Percentiles rank a stretch among this genome's conserved stretches.
phyloP scores from a whole-genome alignment of 2,329 filamentous ascomycete genomes.

The Beauveria caledonica region DNA sequence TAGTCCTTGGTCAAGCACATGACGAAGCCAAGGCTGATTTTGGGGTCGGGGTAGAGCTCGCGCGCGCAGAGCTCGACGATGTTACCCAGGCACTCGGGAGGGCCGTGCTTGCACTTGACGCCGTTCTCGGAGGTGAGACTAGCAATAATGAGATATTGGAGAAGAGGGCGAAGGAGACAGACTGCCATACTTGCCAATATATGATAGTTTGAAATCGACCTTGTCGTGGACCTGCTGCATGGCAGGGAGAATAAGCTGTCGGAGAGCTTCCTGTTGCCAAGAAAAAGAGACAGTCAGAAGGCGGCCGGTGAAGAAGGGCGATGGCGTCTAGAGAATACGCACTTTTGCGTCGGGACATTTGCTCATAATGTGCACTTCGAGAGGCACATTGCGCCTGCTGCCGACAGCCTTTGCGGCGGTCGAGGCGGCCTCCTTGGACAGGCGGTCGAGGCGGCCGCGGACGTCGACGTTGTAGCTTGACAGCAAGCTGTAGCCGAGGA shows the following conservation, averaged over 20 bases:
- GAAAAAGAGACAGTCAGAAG: not conserved
- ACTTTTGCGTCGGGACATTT: slow-evolving; percentile 87
- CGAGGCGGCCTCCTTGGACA: not conserved
- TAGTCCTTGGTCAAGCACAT: slow-evolving; percentile 82
- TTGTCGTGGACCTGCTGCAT: slow-evolving; percentile 78
- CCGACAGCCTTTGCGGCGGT: slow-evolving; percentile 9
- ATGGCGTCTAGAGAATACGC: slow-evolving; percentile 15
- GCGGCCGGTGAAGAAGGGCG: not conserved
- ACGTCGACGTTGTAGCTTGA: slow-evolving; percentile 6
- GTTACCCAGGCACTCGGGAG: slow-evolving; percentile 83
- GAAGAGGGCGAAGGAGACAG: not conserved
- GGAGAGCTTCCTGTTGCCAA: slow-evolving; percentile 59
- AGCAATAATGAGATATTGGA: slow-evolving; percentile 16
- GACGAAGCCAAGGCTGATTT: slow-evolving; percentile 84
- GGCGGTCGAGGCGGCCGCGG: slow-evolving; percentile 1
- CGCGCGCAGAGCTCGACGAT: slow-evolving; percentile 90
- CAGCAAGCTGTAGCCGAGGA: slow-evolving; percentile 16
- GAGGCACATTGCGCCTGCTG: slow-evolving; percentile 47
- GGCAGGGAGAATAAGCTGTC: slow-evolving; percentile 69
- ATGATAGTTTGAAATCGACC: slow-evolving; percentile 85
- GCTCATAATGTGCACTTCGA: slow-evolving; percentile 95
- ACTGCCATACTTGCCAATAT: slow-evolving; percentile 62
- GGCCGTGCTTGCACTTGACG: slow-evolving; percentile 82
- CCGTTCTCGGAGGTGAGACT: slow-evolving; percentile 65
- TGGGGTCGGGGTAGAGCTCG: slow-evolving; percentile 72